Conservation (phyloP, 371 early-diverging fungal species). For the Syncephalastrum contaminatum region DNA sequence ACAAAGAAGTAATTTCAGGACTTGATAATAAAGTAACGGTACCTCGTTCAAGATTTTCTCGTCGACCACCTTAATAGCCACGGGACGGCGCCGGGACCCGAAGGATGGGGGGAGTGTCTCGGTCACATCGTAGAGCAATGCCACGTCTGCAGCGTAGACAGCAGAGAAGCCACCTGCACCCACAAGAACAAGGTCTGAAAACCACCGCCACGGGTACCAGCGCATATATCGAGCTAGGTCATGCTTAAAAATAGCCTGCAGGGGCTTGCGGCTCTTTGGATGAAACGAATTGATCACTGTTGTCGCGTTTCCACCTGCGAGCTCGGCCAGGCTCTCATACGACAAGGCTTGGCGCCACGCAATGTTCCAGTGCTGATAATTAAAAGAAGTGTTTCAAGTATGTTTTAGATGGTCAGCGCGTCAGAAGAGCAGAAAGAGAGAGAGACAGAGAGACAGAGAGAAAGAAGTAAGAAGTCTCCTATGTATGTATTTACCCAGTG, state of each 20-base stretch:
- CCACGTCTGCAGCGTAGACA: conserved; percentile 30
- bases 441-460: background rate
- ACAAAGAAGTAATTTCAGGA: conserved; percentile 1
- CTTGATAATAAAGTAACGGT: background rate
- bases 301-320: conserved; percentile 19
- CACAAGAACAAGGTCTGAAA: conserved; percentile 39
- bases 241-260: conserved; percentile 28
- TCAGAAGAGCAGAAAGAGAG: background rate
- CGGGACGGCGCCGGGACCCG: conserved; percentile 22
- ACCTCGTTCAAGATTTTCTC: conserved; percentile 45
- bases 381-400: background rate
- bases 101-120: conserved; percentile 17
- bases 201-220: conserved; percentile 45
- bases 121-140: conserved; percentile 32
- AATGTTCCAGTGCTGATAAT: conserved; percentile 21
- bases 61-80: conserved; percentile 41
- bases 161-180: conserved; percentile 44
- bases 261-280: conserved; percentile 27
- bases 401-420: conserved; percentile 1
- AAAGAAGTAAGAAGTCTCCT: background rate
- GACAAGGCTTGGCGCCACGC: conserved; percentile 40
- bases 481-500: conserved; percentile 31
- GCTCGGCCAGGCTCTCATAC: conserved; percentile 27
- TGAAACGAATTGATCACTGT: conserved; percentile 25
- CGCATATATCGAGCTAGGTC: conserved; percentile 36